phyloP scores from a whole-genome alignment of 495 filamentous ascomycete species.

The Xylaria palmicola region DNA sequence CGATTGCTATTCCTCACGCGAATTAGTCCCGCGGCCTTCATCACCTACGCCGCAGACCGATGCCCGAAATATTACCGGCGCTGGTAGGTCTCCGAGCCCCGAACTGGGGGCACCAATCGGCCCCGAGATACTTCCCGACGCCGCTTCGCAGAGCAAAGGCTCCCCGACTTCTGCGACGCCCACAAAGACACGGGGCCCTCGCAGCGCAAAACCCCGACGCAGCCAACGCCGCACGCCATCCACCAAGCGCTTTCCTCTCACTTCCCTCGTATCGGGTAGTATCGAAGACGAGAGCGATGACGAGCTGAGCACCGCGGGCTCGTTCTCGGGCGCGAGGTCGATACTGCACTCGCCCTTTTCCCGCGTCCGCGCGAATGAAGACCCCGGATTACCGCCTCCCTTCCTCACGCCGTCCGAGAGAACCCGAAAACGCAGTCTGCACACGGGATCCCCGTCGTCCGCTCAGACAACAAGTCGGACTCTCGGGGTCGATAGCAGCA shows the following conservation, averaged over 20 bases:
- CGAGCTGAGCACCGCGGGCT: constrained; percentile 23
- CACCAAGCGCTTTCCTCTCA: constrained; percentile 18
- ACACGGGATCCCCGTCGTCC: constrained; percentile 1
- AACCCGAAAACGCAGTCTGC: constrained; percentile 7
- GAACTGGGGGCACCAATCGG: constrained; percentile 7
- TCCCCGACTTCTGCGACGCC: constrained; percentile 21
- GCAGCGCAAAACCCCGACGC: neutral
- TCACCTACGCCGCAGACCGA: neutral
- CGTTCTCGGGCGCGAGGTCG: constrained; percentile 16
- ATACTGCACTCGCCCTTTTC: constrained; percentile 7
- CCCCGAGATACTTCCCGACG: neutral
- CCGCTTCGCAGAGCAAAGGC: neutral
- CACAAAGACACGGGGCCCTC: constrained; percentile 18
- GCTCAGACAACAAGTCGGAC: constrained; percentile 9
- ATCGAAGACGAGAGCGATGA: constrained; percentile 27
- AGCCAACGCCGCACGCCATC: constrained; percentile 12
- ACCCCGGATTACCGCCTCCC: constrained; percentile 2
- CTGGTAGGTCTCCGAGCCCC: constrained; percentile 7
- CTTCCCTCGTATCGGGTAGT: constrained; percentile 24
- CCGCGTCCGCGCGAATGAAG: neutral
- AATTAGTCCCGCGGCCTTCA: neutral
- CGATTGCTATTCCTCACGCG: neutral
- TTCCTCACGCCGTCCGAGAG: constrained; percentile 14
- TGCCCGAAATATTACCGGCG: neutral
- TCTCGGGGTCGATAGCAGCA: neutral